Evolutionary conservation across 768 basidiomycete genomes (phyloP).

Genomic region (Trametes villosa): DNA sequence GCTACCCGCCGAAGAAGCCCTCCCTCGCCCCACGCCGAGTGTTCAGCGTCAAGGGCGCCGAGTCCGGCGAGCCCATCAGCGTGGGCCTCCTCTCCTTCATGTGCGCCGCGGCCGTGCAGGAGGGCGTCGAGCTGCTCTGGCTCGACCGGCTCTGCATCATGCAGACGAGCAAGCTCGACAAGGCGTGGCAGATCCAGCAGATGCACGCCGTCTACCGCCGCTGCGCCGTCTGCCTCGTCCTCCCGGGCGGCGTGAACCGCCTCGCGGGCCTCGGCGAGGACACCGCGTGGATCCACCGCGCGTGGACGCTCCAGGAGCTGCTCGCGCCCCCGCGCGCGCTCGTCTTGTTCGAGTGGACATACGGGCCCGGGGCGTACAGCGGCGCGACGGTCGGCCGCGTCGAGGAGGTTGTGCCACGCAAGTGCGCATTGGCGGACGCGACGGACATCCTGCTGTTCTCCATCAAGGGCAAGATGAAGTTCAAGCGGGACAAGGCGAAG

Average conservation of each 20-base stretch:
- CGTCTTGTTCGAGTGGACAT: slow-evolving; percentile 17
- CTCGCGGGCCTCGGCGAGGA: slow-evolving; percentile 22
- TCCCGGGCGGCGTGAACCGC: slow-evolving; percentile 26
- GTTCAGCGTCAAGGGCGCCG: slow-evolving; percentile 17
- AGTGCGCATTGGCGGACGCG: slow-evolving; percentile 12
- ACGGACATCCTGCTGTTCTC: slow-evolving; percentile 8
- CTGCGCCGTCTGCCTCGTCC: slow-evolving; percentile 21
- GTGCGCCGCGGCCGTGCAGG: slow-evolving; percentile 9
- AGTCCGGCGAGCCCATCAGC: slow-evolving; percentile 23
- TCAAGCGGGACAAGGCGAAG: background rate
- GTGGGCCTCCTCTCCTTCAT: slow-evolving; percentile 15
- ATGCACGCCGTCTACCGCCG: slow-evolving; percentile 28
- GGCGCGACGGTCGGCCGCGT: background rate
- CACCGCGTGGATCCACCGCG: slow-evolving; percentile 26
- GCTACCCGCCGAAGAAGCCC: slow-evolving; percentile 4
- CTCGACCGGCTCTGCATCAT: slow-evolving; percentile 30
- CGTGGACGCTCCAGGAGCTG: slow-evolving; percentile 29
- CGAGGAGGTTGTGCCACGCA: slow-evolving; percentile 4
- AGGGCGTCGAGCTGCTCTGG: slow-evolving; percentile 22
- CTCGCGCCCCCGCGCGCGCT: slow-evolving; percentile 16
- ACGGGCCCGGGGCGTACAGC: slow-evolving; percentile 2
- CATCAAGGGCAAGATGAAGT: slow-evolving; percentile 6
- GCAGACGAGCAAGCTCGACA: slow-evolving; percentile 27
- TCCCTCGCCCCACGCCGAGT: background rate
- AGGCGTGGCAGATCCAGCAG: slow-evolving; percentile 25